Conservation (phyloP, 2,329 filamentous ascomycete species). For the Fusarium sp. region DNA sequence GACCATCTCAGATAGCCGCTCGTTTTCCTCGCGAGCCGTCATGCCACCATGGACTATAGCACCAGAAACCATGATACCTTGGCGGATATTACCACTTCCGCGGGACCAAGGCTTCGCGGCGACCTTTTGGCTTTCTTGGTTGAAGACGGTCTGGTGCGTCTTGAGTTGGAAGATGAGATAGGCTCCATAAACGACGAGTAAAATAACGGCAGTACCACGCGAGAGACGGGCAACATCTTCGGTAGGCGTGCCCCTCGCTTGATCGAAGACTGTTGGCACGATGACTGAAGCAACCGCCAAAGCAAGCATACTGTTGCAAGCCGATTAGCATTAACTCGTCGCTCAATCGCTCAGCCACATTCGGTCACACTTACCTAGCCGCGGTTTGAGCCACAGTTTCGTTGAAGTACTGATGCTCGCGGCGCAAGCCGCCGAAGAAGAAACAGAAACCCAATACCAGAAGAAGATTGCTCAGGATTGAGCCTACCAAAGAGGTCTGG, state of each 20-base stretch:
- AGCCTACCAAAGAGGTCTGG: conserved; percentile 92
- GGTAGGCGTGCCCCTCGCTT: conserved; percentile 59
- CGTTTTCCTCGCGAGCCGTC: conserved; percentile 56
- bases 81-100: conserved; percentile 55
- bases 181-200: conserved; percentile 85
- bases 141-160: conserved; percentile 86
- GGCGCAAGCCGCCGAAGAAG: conserved; percentile 86
- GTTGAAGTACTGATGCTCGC: conserved; percentile 91
- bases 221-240: conserved; percentile 74
- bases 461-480: conserved; percentile 91
- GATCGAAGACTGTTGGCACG: conserved; percentile 89
- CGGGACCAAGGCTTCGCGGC: conserved; percentile 68
- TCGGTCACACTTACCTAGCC: too few relatives aligned
- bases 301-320: conserved; percentile 79
- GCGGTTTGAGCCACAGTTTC: conserved; percentile 92
- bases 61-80: conserved; percentile 59
- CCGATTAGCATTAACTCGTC: too few relatives aligned
- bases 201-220: conserved; percentile 82
- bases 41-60: conserved; percentile 57
- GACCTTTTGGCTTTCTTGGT: conserved; percentile 83
- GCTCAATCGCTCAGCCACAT: too few relatives aligned
- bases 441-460: conserved; percentile 94
- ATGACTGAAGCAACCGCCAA: conserved; percentile 86
- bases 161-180: conserved; percentile 95
- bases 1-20: conserved; percentile 63